phyloP scores from a whole-genome alignment of 352 stramenopile species.

The Phytophthora citrophthora region DNA sequence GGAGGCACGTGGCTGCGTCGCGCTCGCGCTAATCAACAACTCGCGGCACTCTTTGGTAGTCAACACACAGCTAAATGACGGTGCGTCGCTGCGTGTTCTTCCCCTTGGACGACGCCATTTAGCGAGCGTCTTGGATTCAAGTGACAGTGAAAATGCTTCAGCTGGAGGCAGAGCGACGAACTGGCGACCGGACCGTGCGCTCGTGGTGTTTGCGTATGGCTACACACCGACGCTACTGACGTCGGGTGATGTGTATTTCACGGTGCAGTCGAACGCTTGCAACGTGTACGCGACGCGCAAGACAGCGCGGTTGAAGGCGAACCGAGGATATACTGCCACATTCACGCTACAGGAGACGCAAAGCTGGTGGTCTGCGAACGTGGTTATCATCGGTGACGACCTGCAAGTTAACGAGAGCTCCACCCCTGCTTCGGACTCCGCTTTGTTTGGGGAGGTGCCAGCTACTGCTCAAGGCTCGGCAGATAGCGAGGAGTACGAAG shows the following conservation, averaged over 20 bases:
- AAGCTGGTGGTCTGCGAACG: conserved; percentile 81
- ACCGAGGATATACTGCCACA: conserved; percentile 82
- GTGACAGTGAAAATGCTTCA: conserved; percentile 7
- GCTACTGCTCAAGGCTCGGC: conserved; percentile 1
- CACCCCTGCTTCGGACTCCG: conserved; percentile 15
- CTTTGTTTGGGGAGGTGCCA: conserved; percentile 39
- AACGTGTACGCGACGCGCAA: conserved; percentile 84
- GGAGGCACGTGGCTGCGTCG: conserved; percentile 78
- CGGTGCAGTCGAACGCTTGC: conserved; percentile 83
- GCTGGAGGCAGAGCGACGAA: conserved; percentile 29
- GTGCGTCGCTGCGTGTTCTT: conserved; percentile 73
- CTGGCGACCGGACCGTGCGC: conserved; percentile 69
- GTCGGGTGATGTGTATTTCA: conserved; percentile 86
- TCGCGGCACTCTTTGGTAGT: conserved; percentile 77
- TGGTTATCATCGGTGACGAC: conserved; percentile 85
- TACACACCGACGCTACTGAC: conserved; percentile 87
- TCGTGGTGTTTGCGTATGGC: conserved; percentile 85
- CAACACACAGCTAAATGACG: conserved; percentile 74
- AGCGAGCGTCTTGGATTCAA: conserved; percentile 49
- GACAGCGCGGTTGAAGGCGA: conserved; percentile 72
- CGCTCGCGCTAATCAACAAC: conserved; percentile 80
- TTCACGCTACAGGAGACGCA: conserved; percentile 87
- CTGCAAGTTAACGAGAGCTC: conserved; percentile 52
- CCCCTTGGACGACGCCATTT: conserved; percentile 62
- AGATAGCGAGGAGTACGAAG: conserved; percentile 64